A percentile compares a stretch with the other conserved stretches of the same genome.
Conservation (phyloP, 805 yeast genomes). For the Ogataea trehalophila region DNA sequence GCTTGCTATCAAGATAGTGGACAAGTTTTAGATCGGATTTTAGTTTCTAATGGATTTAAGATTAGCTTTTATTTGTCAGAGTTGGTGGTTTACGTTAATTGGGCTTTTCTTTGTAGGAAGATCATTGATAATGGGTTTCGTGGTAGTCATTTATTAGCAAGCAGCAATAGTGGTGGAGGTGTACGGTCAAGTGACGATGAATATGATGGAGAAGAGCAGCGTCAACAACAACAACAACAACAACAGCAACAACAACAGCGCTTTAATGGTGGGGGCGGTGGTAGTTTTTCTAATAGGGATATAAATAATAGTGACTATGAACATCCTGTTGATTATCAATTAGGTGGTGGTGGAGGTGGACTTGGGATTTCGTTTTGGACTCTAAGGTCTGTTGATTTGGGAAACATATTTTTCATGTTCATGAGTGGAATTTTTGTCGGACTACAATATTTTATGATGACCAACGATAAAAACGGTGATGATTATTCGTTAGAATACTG, state of each 20-base stretch:
- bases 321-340: too few species aligned
- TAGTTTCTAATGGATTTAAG: constrained; percentile 33
- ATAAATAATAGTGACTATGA: too few species aligned
- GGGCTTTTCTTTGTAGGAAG: constrained; percentile 24
- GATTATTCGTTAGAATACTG: constrained; percentile 19
- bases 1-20: constrained; percentile 49
- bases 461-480: not conserved
- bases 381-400: not conserved
- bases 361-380: not conserved
- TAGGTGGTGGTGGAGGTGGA: not conserved
- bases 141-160: not conserved
- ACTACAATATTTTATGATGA: not conserved
- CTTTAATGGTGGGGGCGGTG: too few species aligned
- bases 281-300: too few species aligned
- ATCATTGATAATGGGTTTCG: constrained; percentile 6
- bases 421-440: not conserved
- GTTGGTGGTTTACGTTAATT: constrained; percentile 46
- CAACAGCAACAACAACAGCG: not conserved
- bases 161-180: not conserved
- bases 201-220: not conserved
- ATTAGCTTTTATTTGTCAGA: constrained; percentile 38
- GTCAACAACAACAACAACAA: not conserved
- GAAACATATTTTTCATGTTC: not conserved
- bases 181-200: not conserved
- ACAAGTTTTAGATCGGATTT: constrained; percentile 35